These are phyloP conservation scores for Claviceps sp. DNA, from an alignment of 2,329 filamentous ascomycete species.

Conservation along the genomic window DNA sequence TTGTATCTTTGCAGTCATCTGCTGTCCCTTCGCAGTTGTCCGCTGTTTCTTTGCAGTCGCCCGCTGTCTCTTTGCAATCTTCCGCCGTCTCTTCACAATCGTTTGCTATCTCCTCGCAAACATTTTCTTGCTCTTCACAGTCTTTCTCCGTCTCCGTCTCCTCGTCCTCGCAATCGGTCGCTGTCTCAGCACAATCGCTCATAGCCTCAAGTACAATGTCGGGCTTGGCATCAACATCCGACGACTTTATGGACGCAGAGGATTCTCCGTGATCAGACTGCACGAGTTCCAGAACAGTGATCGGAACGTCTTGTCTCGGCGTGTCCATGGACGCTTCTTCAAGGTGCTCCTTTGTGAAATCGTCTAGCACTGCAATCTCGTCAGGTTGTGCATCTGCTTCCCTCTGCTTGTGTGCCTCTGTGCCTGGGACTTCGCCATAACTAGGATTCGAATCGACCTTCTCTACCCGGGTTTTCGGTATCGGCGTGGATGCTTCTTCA, in stretches of 20 bases:
- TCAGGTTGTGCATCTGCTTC: slow-evolving; percentile 46
- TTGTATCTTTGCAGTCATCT: background rate
- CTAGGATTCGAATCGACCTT: slow-evolving; percentile 37
- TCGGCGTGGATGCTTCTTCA: slow-evolving; percentile 25
- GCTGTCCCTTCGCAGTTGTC: background rate
- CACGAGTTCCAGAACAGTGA: slow-evolving; percentile 35
- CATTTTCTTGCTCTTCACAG: background rate
- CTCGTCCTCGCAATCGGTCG: background rate
- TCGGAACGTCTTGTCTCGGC: slow-evolving; percentile 8
- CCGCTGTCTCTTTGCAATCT: background rate
- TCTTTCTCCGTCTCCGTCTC: background rate
- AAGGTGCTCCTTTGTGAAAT: slow-evolving; percentile 14
- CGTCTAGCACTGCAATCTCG: slow-evolving; percentile 38
- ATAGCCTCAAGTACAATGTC: slow-evolving; percentile 30
- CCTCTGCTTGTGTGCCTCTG: slow-evolving; percentile 41
- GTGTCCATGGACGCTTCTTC: slow-evolving; percentile 12
- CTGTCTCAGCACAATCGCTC: background rate
- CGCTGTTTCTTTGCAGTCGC: background rate
- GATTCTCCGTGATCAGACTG: background rate
- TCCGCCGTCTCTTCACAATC: background rate
- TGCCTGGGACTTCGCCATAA: slow-evolving; percentile 49
- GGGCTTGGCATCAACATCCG: slow-evolving; percentile 36
- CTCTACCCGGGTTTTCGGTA: slow-evolving; percentile 46
- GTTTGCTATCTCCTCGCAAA: background rate
- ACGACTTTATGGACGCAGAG: background rate